Evolutionary conservation across 2,329 filamentous ascomycete genomes (phyloP).

Genomic region (Arthrobotrys entomopaga): DNA sequence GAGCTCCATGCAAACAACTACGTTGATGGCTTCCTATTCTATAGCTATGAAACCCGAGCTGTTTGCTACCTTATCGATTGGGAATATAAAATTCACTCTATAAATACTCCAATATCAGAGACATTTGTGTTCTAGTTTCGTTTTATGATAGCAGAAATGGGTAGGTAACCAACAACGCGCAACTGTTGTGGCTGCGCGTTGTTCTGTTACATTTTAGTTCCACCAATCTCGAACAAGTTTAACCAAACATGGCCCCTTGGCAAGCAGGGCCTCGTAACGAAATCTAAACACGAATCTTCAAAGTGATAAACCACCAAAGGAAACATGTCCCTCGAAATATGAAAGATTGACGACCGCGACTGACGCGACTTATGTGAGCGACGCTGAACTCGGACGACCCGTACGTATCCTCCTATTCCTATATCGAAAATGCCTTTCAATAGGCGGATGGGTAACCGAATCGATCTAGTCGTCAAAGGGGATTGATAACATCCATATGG

Average conservation of each 20-base stretch:
- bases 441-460: conserved; percentile 24
- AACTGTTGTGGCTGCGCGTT: conserved; percentile 3
- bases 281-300: conserved; percentile 26
- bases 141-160: too few relatives aligned
- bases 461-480: conserved; percentile 33
- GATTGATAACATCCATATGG: conserved; percentile 34
- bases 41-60: too few relatives aligned
- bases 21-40: too few relatives aligned
- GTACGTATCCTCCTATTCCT: conserved; percentile 32
- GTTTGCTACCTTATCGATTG: too few relatives aligned
- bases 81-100: too few relatives aligned
- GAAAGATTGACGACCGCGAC: conserved; percentile 27
- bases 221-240: background rate
- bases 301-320: background rate
- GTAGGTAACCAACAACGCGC: background rate
- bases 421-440: background rate
- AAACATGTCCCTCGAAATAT: conserved; percentile 43
- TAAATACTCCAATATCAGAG: too few relatives aligned
- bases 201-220: conserved; percentile 31
- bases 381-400: conserved; percentile 23
- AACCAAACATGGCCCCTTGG: background rate
- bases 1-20: too few relatives aligned
- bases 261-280: conserved; percentile 22
- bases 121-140: too few relatives aligned
- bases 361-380: conserved; percentile 42